These are phyloP conservation scores for Cyclanthera cordifolia DNA, from an alignment of 306 rosid species.

Conservation along the genomic window DNA sequence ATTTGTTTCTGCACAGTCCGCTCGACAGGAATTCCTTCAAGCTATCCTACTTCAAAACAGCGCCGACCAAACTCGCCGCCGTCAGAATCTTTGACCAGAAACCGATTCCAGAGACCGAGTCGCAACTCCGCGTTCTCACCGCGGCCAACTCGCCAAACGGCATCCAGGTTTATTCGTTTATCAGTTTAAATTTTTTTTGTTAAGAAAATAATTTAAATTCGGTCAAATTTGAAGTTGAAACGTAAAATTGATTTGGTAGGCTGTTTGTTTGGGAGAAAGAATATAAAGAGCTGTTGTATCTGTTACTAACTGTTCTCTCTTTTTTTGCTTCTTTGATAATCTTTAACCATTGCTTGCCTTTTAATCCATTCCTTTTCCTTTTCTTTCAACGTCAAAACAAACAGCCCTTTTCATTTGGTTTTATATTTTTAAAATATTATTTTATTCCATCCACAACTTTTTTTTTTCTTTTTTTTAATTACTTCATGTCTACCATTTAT, in stretches of 20 bases:
- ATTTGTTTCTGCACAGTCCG: conserved; percentile 66
- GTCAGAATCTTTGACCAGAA: conserved; percentile 48
- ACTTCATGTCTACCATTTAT: too few species aligned
- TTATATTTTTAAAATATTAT: too few species aligned
- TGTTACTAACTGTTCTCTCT: background rate
- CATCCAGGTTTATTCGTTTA: conserved; percentile 45
- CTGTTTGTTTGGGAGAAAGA: background rate
- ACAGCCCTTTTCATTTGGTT: too few species aligned
- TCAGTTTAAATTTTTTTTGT: background rate
- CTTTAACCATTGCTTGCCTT: background rate
- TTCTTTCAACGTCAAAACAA: too few species aligned
- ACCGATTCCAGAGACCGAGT: conserved; percentile 48
- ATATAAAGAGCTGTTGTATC: background rate
- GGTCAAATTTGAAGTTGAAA: background rate
- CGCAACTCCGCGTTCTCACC: conserved; percentile 49
- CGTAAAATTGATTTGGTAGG: background rate
- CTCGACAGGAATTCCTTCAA: conserved; percentile 49
- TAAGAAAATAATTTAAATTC: too few species aligned
- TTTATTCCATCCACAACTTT: too few species aligned
- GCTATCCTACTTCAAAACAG: conserved; percentile 48
- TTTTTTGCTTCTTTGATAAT: background rate
- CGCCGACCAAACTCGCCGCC: conserved; percentile 51
- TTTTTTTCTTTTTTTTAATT: too few species aligned
- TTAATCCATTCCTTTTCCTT: background rate
- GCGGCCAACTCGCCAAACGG: conserved; percentile 74